A percentile compares a stretch with the other conserved stretches of the same genome.
Evolutionary conservation across 768 basidiomycete genomes (phyloP).

Genomic region (Psilocybe cyanescens): DNA sequence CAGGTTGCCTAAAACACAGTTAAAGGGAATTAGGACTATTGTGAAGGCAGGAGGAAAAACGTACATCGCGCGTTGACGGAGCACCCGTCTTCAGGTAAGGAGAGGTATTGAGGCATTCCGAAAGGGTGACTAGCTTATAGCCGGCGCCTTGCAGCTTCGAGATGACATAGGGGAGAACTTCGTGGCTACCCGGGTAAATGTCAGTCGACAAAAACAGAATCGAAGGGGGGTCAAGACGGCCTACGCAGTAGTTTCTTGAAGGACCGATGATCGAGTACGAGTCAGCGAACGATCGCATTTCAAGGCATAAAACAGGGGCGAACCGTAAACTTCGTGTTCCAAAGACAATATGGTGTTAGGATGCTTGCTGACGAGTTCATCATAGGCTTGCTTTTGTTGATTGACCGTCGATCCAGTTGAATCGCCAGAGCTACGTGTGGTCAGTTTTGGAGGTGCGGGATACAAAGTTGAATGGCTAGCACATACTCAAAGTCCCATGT

Average conservation of each 20-base stretch:
- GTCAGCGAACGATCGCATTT: too few species aligned
- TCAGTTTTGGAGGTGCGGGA: background rate
- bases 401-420: slow-evolving; percentile 32
- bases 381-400: slow-evolving; percentile 33
- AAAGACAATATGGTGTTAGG: slow-evolving; percentile 42
- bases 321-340: slow-evolving; percentile 42
- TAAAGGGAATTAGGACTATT: background rate
- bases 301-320: slow-evolving; percentile 4
- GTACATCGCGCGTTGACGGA: slow-evolving; percentile 16
- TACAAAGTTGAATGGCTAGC: background rate
- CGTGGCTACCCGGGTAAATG: background rate
- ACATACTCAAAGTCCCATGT: slow-evolving; percentile 43
- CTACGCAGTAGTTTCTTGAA: background rate
- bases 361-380: slow-evolving; percentile 26
- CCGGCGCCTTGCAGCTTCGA: slow-evolving; percentile 15
- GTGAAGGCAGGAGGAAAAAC: background rate
- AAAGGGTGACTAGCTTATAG: slow-evolving; percentile 20
- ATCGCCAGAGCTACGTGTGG: slow-evolving; percentile 38
- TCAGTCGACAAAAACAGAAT: background rate
- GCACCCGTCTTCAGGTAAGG: slow-evolving; percentile 13
- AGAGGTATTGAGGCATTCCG: slow-evolving; percentile 18
- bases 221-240: background rate
- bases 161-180: slow-evolving; percentile 20
- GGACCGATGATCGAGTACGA: too few species aligned
- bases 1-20: background rate